Base-by-base conservation (phyloP, 257 asterid genomes). In the Coffea canephora region DNA sequence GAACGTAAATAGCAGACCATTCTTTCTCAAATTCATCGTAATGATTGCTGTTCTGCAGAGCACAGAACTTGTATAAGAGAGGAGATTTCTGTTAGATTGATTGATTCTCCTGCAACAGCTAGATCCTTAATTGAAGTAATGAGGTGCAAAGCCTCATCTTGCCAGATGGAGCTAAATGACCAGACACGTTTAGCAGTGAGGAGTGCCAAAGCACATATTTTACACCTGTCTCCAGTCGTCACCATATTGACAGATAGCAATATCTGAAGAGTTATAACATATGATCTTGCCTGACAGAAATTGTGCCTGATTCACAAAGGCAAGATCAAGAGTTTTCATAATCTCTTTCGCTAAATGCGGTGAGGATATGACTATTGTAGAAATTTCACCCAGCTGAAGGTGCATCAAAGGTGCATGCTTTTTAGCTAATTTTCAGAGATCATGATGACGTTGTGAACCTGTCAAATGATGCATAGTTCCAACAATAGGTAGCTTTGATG, bases 401-500 rank as follows among this genome's bases (percentile, higher is more conserved):
- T 79, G 77, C 84, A 81, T 86, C 7, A 52, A 13, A 19, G 84
- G 84, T 18, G 86, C 87, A 39, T 81, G 71, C 46, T 79, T 36
- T 61, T 61, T 10, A 14, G 81, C 54, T 41, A 84, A 70, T 36
- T 79, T 36, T 25, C 64, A 55, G 21, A 84, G 79, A 10, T 41
- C 67, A 45, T 75, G 81, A 69, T 84, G 86, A 8, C 81, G 80
- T 23, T 8, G 64, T 74, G 39, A 39, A 6, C 74, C 77, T n/a
- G 80, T 80, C 50, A 79, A 46, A 70, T 82, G 81, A 76, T 81
- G 82, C 14, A 86, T 27, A 65, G 81, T 81, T 54, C 87, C 83
- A 6, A 79, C 78, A 23, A 79, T 73, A 34, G 86, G 86, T 75
- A 83, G 73, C 79, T 79, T 83, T 34, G 81, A 84, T 27, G 85